phyloP scores from a whole-genome alignment of 1,139 yeast genomes.

The Kodamaea sp. region DNA sequence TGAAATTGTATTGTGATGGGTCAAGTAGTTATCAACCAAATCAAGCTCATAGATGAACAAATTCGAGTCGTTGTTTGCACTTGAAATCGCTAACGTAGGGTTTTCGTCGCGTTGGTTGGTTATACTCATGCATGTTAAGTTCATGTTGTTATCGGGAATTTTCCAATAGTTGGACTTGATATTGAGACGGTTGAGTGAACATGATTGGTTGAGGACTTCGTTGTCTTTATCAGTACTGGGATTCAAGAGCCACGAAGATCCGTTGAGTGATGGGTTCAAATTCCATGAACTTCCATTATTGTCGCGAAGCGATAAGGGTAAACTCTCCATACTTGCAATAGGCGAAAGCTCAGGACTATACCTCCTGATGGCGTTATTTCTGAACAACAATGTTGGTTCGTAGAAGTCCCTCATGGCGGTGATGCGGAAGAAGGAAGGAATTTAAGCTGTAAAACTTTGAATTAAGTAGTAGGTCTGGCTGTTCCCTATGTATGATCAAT shows the following conservation, averaged over 20 bases:
- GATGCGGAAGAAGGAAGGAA: too few species aligned
- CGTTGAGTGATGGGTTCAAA: conserved; percentile 16
- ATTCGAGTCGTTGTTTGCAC: conserved; percentile 56
- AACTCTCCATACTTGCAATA: conserved; percentile 26
- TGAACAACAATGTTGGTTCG: conserved; percentile 46
- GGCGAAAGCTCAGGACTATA: conserved; percentile 31
- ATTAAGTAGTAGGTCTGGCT: too few species aligned
- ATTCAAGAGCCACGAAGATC: conserved; percentile 28
- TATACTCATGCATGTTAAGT: conserved; percentile 58
- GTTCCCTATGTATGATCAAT: too few species aligned
- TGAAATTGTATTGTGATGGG: conserved; percentile 74
- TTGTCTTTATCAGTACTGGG: conserved; percentile 30
- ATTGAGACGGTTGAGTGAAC: conserved; percentile 42
- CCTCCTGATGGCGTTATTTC: conserved; percentile 47
- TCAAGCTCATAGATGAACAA: conserved; percentile 65
- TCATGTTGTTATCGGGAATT: conserved; percentile 58
- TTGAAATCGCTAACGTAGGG: conserved; percentile 61
- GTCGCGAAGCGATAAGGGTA: conserved; percentile 8
- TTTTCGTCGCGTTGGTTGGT: conserved; percentile 29
- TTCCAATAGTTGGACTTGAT: conserved; percentile 70
- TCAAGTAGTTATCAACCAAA: conserved; percentile 43
- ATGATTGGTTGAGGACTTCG: conserved; percentile 38
- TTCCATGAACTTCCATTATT: conserved; percentile 23
- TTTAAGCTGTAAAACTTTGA: too few species aligned
- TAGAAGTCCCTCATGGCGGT: conserved; percentile 35